Base-by-base conservation (phyloP, 495 filamentous ascomycete genomes). In the Penicillium crystallinum region DNA sequence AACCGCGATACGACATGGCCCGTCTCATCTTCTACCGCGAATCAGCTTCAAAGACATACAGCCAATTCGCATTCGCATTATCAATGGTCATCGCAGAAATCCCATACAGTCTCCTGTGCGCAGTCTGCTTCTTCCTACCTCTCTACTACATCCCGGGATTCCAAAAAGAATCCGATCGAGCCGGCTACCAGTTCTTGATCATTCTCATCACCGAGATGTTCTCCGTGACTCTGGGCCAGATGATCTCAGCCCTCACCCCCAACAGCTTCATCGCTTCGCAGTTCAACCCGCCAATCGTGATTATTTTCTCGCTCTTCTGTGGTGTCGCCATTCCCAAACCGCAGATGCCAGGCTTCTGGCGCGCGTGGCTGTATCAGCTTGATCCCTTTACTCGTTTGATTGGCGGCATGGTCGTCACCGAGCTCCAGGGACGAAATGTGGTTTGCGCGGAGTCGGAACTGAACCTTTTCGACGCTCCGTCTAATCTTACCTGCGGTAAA, bases 371-470 rank as follows among this genome's bases (percentile, higher is more conserved):
- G 17, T 90, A 92, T 68, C 70, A 90, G 54, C 80, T 95, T 3
- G 85, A 90, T 56, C 90, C 90, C 0, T 93, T 95, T 67, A 91
- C 86, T 2, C 82, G 89, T 4, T 77, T 95, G 7, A 86, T 97
- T 59, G 75, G 81, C 38, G 90, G 89, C 8, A 88, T 90, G 66
- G 79, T 90, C 4, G 81, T 84, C 1, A 91, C 87, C 2, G 88
- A 87, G 47, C 75, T 91, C 6, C 85, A 88, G 59, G 76, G 74
- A 0, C 67, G 80, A n/a, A 63, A 74, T 0, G 88, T 91, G 0
- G 56, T 66, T 9, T 91, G 88, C 62, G 54, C 60, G 5, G 40
- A 59, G 1, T 18, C 44, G 6, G 88, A 90, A 60, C 72, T 82
- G 43, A 87, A 84, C 58, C 53, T 33, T 0, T 90, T 91, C 67